A percentile compares a stretch with the other conserved stretches of the same genome.
Conservation (phyloP, 495 filamentous ascomycete species). For the Thermothielavioides terrestris region DNA sequence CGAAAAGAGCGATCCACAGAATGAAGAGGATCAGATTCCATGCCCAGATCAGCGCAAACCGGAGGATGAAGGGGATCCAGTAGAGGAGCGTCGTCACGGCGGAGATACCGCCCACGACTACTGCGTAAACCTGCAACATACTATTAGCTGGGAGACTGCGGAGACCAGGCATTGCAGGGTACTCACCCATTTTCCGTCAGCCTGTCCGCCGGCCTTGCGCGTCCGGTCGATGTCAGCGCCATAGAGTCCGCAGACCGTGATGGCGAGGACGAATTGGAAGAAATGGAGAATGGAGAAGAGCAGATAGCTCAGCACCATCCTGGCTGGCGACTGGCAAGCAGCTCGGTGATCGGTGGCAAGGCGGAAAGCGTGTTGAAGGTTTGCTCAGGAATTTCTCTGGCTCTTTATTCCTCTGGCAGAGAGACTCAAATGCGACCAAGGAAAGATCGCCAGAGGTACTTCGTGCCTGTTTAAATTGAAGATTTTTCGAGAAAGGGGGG, state of each 20-base stretch:
- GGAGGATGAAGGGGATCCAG: constrained; percentile 52
- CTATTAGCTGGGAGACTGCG: neutral
- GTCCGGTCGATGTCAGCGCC: constrained; percentile 58
- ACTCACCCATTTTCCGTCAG: constrained; percentile 60
- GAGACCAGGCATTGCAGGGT: neutral
- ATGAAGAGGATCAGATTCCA: constrained; percentile 67
- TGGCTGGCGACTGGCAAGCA: too few relatives aligned
- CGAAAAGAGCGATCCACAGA: constrained; percentile 74
- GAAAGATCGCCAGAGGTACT: too few relatives aligned
- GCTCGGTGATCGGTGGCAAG: too few relatives aligned
- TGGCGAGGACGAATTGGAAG: constrained; percentile 62
- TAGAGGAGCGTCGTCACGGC: constrained; percentile 55
- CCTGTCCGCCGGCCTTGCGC: constrained; percentile 37
- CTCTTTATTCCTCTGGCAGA: too few relatives aligned
- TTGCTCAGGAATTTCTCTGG: too few relatives aligned
- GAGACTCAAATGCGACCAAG: too few relatives aligned
- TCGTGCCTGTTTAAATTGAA: too few relatives aligned
- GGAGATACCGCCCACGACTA: constrained; percentile 52
- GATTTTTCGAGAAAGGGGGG: too few relatives aligned
- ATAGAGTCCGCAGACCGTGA: constrained; percentile 74
- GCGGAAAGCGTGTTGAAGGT: too few relatives aligned
- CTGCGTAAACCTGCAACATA: constrained; percentile 52
- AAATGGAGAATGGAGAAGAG: constrained; percentile 51
- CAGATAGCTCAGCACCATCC: constrained; percentile 31
- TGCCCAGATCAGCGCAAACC: constrained; percentile 44